Conservation (phyloP, 2,329 filamentous ascomycete species). For the Aspergillus unguis region DNA sequence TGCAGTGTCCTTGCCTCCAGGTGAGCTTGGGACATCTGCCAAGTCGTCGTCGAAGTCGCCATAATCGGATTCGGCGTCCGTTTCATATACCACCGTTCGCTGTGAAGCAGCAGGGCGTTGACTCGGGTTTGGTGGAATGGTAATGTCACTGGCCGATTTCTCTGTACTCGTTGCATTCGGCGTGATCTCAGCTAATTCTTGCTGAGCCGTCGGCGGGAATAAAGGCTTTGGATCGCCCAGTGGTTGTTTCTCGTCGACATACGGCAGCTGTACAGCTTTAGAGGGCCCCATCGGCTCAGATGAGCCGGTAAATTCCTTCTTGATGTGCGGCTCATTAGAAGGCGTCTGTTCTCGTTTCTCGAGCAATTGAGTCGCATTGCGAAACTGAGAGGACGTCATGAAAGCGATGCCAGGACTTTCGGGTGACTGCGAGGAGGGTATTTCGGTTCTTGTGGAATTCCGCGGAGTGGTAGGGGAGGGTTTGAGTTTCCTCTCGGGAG, state of each 20-base stretch:
- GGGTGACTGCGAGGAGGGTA: constrained; percentile 44
- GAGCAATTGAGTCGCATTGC: constrained; percentile 27
- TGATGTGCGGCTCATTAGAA: constrained; percentile 11
- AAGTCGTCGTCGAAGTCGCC: constrained; percentile 27
- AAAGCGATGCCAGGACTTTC: constrained; percentile 39
- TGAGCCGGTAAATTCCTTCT: constrained; percentile 19
- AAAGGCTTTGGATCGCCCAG: neutral
- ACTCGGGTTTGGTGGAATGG: neutral
- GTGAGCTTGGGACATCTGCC: constrained; percentile 14
- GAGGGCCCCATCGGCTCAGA: constrained; percentile 3
- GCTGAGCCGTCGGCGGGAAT: neutral
- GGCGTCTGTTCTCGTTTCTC: constrained; percentile 15
- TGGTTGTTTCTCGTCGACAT: neutral
- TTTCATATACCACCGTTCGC: constrained; percentile 41
- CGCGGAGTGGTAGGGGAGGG: constrained; percentile 31
- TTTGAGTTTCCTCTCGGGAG: neutral
- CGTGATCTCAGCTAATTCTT: neutral
- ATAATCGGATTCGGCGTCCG: constrained; percentile 39
- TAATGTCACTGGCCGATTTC: neutral
- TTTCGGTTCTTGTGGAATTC: constrained; percentile 31
- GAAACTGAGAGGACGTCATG: constrained; percentile 37
- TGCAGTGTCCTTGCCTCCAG: neutral
- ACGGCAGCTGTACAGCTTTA: constrained; percentile 1
- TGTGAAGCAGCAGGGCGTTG: constrained; percentile 15
- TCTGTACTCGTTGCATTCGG: neutral